Evolutionary conservation across 106 monocot genomes (phyloP), one percentile per base, ranked within the genome.

Genomic region (Gastrodia elata): DNA sequence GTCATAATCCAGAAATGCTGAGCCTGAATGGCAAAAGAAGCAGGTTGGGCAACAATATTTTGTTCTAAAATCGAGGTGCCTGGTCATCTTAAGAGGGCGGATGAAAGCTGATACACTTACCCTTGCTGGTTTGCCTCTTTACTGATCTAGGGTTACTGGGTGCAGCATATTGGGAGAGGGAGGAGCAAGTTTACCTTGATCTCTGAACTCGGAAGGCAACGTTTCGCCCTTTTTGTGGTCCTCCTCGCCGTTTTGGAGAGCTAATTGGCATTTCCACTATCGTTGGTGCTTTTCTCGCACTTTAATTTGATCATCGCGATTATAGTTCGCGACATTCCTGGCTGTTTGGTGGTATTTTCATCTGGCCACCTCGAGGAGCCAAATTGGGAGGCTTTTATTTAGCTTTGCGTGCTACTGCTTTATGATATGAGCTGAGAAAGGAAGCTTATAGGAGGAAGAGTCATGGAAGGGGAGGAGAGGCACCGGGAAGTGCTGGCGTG

Each of bases 401-500:
- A 56, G 8, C 5, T 73, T n/a, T 35, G 30, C 2, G 48, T 10
- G 35, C 8, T 16, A 20, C 35, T 72, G 18, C 33, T 46, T 32
- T 20, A 74, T 73, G 68, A 65, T 74, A 43, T 84, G 86, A 84
- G 32, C 18, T 61, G 77, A 65, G 43, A 61, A 22, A 58, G 37
- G 65, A 70, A 22, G 70, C 65, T 61, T 24, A 61, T 82, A 68
- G 56, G 78, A 57, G 64, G 77, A 68, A 74, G 81, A 67, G 49
- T 34, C 38, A 87, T 88, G 93, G 97, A 87, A 80, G 94, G 77
- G 46, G 86, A 91, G 61, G 84, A 79, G 75, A 82, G 79, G 76
- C 85, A 79, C 55, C 61, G 42, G 61, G 71, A 87, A 9, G 79
- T 88, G 34, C 73, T 98, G 75, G 87, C 74, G 57, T 98, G 93